phyloP scores from a whole-genome alignment of 1,284 basidiomycete genomes.

The Neolentinus lepideus region DNA sequence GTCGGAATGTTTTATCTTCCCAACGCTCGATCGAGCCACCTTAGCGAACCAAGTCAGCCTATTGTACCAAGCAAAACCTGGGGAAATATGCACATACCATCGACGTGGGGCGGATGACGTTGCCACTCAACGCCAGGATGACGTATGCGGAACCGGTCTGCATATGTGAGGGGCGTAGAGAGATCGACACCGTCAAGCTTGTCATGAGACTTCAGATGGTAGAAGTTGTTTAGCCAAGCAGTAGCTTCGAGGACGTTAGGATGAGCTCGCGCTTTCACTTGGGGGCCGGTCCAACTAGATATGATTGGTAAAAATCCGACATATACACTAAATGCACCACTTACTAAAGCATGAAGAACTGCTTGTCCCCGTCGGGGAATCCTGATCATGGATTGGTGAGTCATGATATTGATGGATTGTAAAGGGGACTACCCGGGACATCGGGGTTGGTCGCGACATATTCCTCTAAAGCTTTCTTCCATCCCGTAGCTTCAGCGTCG shows the following conservation, averaged over 20 bases:
- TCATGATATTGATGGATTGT: neutral
- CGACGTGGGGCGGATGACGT: constrained; percentile 70
- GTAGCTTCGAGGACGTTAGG: constrained; percentile 60
- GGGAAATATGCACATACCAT: constrained; percentile 36
- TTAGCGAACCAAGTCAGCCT: constrained; percentile 15
- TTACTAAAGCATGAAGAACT: constrained; percentile 68
- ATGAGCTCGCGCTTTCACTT: constrained; percentile 69
- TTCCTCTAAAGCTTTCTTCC: constrained; percentile 49
- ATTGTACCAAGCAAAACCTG: constrained; percentile 2
- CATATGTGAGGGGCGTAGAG: constrained; percentile 65
- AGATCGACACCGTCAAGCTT: constrained; percentile 54
- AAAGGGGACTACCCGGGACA: constrained; percentile 34
- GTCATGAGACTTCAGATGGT: constrained; percentile 34
- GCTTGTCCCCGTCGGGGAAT: constrained; percentile 50
- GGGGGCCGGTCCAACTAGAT: constrained; percentile 60
- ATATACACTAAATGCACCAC: constrained; percentile 13
- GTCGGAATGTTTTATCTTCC: constrained; percentile 71
- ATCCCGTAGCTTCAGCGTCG: constrained; percentile 41
- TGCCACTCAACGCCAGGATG: constrained; percentile 67
- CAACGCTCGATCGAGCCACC: constrained; percentile 80
- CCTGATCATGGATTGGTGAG: constrained; percentile 26
- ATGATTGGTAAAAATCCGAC: neutral
- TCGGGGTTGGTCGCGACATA: constrained; percentile 50
- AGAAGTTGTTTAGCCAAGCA: constrained; percentile 60
- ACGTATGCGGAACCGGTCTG: constrained; percentile 79